Conservation (phyloP, 805 yeast species). For the Jamesozyma lodderae region DNA sequence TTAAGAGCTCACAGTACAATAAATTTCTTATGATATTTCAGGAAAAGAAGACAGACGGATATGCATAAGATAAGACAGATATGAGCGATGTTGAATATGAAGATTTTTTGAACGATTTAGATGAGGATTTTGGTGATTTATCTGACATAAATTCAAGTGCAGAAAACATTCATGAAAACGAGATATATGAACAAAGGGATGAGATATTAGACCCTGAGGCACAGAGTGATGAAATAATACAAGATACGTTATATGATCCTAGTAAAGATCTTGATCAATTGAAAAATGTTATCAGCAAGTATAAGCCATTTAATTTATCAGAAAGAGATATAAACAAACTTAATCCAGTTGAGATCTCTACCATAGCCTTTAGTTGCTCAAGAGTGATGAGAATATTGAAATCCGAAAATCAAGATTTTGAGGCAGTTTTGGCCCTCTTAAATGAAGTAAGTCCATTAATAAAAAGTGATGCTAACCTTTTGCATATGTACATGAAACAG, state of each 20-base stretch:
- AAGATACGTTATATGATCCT: neutral
- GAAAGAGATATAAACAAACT: conserved; percentile 4
- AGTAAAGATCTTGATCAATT: conserved; percentile 2
- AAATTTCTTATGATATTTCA: too few species aligned
- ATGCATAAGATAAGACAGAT: neutral
- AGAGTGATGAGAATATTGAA: conserved; percentile 1
- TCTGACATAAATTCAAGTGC: conserved; percentile 9
- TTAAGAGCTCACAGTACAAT: too few species aligned
- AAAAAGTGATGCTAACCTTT: conserved; percentile 41
- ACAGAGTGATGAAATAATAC: neutral
- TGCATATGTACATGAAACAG: conserved; percentile 42
- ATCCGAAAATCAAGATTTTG: neutral
- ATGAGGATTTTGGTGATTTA: conserved; percentile 21
- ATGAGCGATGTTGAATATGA: conserved; percentile 8
- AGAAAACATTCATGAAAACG: conserved; percentile 9
- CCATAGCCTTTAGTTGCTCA: neutral
- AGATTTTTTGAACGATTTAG: conserved; percentile 28
- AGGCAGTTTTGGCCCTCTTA: conserved; percentile 36
- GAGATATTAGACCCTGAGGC: neutral
- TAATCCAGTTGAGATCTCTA: conserved; percentile 1
- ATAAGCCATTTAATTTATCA: conserved; percentile 8
- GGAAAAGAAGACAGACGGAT: too few species aligned
- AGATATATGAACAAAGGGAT: neutral
- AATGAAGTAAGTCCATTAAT: conserved; percentile 49
- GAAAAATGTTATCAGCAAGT: conserved; percentile 5